phyloP scores from a whole-genome alignment of 139 green algal species.

The Mesotaenium endlicherianum region DNA sequence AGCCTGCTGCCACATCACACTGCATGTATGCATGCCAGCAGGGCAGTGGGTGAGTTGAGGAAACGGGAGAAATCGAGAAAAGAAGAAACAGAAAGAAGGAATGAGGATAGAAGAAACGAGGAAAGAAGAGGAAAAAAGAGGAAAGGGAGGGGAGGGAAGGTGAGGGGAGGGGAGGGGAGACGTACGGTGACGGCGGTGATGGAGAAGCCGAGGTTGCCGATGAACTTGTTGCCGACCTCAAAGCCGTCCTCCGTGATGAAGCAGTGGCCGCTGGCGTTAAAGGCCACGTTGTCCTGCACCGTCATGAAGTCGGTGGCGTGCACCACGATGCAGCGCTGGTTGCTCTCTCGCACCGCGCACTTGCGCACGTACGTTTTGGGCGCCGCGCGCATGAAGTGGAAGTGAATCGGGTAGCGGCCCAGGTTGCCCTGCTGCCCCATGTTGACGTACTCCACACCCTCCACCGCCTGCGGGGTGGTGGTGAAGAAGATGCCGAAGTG shows the following conservation, averaged over 20 bases:
- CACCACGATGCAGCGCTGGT: neutral
- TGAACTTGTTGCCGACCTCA: neutral
- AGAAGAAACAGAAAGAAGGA: no score
- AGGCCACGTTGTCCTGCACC: conserved; percentile 61
- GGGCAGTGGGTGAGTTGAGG: no score
- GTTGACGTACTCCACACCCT: neutral
- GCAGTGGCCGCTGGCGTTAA: conserved; percentile 65
- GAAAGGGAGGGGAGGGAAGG: no score
- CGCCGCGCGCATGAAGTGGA: conserved; percentile 62
- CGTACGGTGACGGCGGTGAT: neutral
- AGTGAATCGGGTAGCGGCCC: conserved; percentile 68
- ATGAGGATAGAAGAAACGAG: no score
- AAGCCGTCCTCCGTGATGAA: conserved; percentile 59
- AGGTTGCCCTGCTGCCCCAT: neutral
- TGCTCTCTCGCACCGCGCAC: conserved; percentile 26
- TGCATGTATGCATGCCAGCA: no score
- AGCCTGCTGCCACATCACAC: no score
- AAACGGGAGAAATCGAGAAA: no score
- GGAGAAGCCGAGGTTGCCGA: neutral
- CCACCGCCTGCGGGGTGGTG: neutral
- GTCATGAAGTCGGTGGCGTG: conserved; percentile 11
- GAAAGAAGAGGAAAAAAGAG: no score
- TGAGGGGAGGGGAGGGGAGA: neutral
- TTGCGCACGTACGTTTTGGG: neutral
- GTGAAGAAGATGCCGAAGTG: neutral